Evolutionary conservation across 164 flowering plant species (phyloP), one percentile per base, ranked within the genome.

Genomic region (Houttuynia cordata): DNA sequence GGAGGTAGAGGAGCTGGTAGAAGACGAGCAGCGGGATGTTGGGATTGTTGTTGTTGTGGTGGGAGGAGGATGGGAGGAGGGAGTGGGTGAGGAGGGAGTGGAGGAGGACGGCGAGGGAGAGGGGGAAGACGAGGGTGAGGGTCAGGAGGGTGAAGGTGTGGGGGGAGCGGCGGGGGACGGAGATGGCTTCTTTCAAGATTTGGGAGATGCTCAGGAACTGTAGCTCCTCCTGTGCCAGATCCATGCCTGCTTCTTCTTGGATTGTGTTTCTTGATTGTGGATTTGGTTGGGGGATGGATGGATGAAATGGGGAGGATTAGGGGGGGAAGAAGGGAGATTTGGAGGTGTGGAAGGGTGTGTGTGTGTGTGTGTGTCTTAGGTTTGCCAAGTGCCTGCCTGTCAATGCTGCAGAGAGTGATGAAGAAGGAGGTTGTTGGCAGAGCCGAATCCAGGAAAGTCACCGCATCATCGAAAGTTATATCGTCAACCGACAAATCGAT

Each of bases 91-190:
- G 79, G 57, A 86, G 80, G 8, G 96, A 84, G 67, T 92, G 96
- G 17, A 86, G 89, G 19, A 92, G 75, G 74, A 89, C 81, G 19
- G 93, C 96, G 41, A 92, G 86, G 25, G 98, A 92, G 54, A 92
- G 88, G 12, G 98, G 98, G 76, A 87, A 85, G 50, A 89, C 73
- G 18, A 92, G 79, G 75, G 87, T 75, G 40, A 92, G 79, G 76
- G 91, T 92, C 50, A 92, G 80, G 67, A 83, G 79, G 68, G 78
- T 73, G 72, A 92, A 92, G 40, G 92, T 81, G 56, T 61, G 78
- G 1, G 86, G 70, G 12, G 93, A 76, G 50, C 40, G 72, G 47
- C 69, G 76, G 4, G 92, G 92, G 76, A 92, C 81, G 19, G 82
- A 68, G 53, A 73, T 69, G 24, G 98, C 83, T 70, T 87, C 93